Evolutionary conservation across 108 stramenopile genomes (phyloP).

Genomic region (Aurantiochytrium sp.): DNA sequence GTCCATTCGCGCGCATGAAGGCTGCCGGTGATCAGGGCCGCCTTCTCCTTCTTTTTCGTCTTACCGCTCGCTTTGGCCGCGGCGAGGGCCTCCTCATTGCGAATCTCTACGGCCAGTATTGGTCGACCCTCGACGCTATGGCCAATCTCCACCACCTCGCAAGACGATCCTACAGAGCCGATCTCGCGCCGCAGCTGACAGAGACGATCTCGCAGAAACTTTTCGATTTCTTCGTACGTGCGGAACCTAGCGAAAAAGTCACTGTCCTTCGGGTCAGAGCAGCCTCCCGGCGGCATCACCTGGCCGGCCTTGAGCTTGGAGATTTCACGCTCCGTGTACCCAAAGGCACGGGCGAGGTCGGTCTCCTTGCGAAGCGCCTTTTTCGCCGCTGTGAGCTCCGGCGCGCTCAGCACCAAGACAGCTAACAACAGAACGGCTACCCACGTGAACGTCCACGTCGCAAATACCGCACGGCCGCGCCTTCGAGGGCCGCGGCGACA

Average conservation of each 20-base stretch:
- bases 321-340: conserved; percentile 1
- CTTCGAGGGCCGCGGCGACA: too few species aligned
- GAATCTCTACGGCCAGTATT: background rate
- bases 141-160: conserved; percentile 16
- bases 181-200: background rate
- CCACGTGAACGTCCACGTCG: too few species aligned
- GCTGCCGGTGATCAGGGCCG: background rate
- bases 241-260: conserved; percentile 14
- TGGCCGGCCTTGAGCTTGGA: background rate
- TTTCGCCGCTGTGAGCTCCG: background rate
- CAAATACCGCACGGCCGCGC: too few species aligned
- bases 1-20: conserved; percentile 1
- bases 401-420: too few species aligned
- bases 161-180: background rate
- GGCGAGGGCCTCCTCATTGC: background rate
- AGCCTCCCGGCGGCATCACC: background rate
- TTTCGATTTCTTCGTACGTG: background rate
- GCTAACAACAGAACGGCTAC: too few species aligned
- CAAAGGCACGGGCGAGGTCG: background rate
- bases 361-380: background rate
- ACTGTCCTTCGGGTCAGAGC: background rate
- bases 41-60: background rate
- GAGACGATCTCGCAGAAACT: background rate
- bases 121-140: background rate
- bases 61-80: background rate